Evolutionary conservation across 306 rosid genomes (phyloP).

Genomic region (Gastrolobium bilobum): DNA sequence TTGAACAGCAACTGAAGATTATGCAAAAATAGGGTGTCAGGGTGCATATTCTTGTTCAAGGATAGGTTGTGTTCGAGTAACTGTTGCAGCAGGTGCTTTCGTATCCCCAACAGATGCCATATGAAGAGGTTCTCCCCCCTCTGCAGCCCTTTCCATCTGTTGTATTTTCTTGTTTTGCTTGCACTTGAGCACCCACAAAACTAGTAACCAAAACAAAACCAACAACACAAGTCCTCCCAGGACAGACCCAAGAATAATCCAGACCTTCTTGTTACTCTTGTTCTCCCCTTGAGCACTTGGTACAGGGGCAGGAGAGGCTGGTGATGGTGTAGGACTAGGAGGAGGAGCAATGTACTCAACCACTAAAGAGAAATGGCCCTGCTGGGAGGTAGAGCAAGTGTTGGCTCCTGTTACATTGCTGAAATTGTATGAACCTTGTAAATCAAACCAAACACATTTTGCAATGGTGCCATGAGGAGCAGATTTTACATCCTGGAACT

Average conservation of each 20-base stretch:
- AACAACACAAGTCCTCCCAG: conserved; percentile 71
- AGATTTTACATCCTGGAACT: conserved; percentile 54
- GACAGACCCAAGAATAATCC: conserved; percentile 78
- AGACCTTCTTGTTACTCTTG: conserved; percentile 54
- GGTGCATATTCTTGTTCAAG: conserved; percentile 87
- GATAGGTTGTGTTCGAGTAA: conserved; percentile 80
- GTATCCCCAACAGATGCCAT: conserved; percentile 73
- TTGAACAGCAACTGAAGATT: conserved; percentile 46
- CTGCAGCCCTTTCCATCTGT: conserved; percentile 83
- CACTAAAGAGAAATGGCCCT: conserved; percentile 80
- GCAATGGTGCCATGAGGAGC: conserved; percentile 58
- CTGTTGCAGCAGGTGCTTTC: conserved; percentile 80
- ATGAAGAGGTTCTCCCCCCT: conserved; percentile 78
- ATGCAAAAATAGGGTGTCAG: conserved; percentile 54
- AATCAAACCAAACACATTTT: conserved; percentile 65
- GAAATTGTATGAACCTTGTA: conserved; percentile 56
- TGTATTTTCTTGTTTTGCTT: conserved; percentile 62
- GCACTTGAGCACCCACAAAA: conserved; percentile 62
- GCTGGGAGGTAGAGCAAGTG: conserved; percentile 58
- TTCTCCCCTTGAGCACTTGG: conserved; percentile 43
- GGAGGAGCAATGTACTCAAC: conserved; percentile 54
- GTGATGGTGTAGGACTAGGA: neutral
- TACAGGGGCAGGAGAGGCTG: conserved; percentile 42
- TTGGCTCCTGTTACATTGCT: conserved; percentile 57
- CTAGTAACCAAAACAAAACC: conserved; percentile 55